These are phyloP conservation scores for Diplocarpon mali DNA, from an alignment of 2,329 filamentous ascomycete genomes.

Conservation along the genomic window DNA sequence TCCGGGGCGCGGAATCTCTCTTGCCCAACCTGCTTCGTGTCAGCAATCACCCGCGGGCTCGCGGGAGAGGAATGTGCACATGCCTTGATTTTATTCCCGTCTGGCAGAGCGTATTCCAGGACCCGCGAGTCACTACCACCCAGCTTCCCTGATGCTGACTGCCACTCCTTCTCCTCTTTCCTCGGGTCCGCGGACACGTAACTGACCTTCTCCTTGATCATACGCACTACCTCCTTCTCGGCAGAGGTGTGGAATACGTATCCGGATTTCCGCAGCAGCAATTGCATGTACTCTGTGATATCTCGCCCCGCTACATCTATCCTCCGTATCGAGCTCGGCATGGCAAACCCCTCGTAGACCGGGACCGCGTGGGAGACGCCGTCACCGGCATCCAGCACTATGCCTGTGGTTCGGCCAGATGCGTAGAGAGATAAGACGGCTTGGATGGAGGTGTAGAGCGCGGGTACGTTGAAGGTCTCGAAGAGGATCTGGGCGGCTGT, in stretches of 20 bases:
- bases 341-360: slow-evolving; percentile 95
- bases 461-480: slow-evolving; percentile 97
- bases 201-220: slow-evolving; percentile 90
- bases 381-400: slow-evolving; percentile 90
- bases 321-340: slow-evolving; percentile 86
- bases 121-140: slow-evolving; percentile 59
- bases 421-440: slow-evolving; percentile 93
- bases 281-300: slow-evolving; percentile 91
- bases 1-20: slow-evolving; percentile 94
- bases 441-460: slow-evolving; percentile 93
- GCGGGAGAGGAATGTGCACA: slow-evolving; percentile 6
- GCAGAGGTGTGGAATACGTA: slow-evolving; percentile 95
- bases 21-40: slow-evolving; percentile 57
- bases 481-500: slow-evolving; percentile 95
- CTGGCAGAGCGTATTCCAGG: slow-evolving; percentile 80
- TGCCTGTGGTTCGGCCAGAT: slow-evolving; percentile 87
- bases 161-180: slow-evolving; percentile 95
- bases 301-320: slow-evolving; percentile 95
- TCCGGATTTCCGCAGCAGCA: slow-evolving; percentile 79
- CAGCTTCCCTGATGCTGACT: slow-evolving; percentile 47
- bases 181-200: slow-evolving; percentile 87
- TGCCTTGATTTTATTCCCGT: slow-evolving; percentile 89
- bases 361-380: slow-evolving; percentile 95
- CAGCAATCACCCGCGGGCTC: slow-evolving; percentile 8
- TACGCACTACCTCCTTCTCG: slow-evolving; percentile 95